Percentiles rank a stretch among this genome's conserved stretches.
These are phyloP conservation scores for Spinacia oleracea DNA, from an alignment of 179 eudicot genomes.

Conservation along the genomic window DNA sequence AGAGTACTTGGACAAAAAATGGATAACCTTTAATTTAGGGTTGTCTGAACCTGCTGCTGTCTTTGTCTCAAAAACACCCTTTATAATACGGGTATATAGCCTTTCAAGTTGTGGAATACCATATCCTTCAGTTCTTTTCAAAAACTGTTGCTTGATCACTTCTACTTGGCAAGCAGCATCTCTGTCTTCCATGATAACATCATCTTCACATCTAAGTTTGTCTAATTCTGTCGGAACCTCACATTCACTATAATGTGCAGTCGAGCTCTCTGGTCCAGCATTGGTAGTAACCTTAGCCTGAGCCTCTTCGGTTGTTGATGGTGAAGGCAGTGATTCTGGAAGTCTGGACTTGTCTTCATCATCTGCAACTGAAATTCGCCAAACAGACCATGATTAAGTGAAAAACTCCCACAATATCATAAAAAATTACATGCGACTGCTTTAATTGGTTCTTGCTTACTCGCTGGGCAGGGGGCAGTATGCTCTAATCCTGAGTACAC, in stretches of 20 bases:
- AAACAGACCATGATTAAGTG: neutral
- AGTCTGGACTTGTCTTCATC: constrained; percentile 44
- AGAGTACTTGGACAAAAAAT: constrained; percentile 63
- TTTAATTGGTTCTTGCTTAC: too few relatives aligned
- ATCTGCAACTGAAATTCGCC: constrained; percentile 20
- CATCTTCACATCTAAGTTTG: constrained; percentile 38
- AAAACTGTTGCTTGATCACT: constrained; percentile 52
- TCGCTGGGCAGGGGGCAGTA: too few relatives aligned
- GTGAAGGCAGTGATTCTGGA: constrained; percentile 30
- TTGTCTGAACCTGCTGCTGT: constrained; percentile 39
- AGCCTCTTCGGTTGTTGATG: constrained; percentile 47
- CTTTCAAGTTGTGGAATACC: constrained; percentile 86
- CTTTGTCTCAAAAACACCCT: constrained; percentile 68
- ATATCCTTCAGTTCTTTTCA: constrained; percentile 60
- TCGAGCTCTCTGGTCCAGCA: constrained; percentile 31
- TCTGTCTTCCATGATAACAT: constrained; percentile 54
- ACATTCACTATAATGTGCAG: constrained; percentile 33
- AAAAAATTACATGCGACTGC: too few relatives aligned
- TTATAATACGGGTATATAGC: constrained; percentile 74
- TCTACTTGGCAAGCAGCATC: constrained; percentile 50
- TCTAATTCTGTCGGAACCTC: constrained; percentile 27
- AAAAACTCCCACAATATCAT: neutral
- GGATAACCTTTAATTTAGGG: constrained; percentile 56
- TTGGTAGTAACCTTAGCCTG: constrained; percentile 38
- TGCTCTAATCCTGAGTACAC: neutral